A percentile compares a stretch with the other conserved stretches of the same genome.
Conservation (phyloP, 2,329 filamentous ascomycete genomes). For the Stemphylium beticola region DNA sequence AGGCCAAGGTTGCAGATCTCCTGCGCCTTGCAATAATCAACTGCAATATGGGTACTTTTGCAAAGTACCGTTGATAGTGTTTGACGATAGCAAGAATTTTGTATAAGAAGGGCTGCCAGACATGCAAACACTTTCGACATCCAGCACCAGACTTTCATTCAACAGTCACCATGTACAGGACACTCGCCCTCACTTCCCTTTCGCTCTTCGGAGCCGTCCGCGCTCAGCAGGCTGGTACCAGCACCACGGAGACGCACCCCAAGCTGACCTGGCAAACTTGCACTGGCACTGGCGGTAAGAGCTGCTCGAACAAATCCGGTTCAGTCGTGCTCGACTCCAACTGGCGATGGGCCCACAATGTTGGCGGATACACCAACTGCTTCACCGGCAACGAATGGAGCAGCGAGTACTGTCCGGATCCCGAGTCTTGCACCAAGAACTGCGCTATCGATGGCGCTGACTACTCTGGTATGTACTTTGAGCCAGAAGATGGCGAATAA, state of each 20-base stretch:
- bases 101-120: conserved; percentile 35
- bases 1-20: conserved; percentile 21
- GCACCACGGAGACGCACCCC: conserved; percentile 51
- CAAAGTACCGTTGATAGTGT: conserved; percentile 21
- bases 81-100: conserved; percentile 8
- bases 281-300: conserved; percentile 47
- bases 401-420: conserved; percentile 49
- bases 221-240: conserved; percentile 52
- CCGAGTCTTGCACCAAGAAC: conserved; percentile 47
- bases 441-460: conserved; percentile 54
- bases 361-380: conserved; percentile 56
- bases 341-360: conserved; percentile 59
- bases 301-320: conserved; percentile 47
- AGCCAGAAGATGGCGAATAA: background rate
- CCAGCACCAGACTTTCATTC: conserved; percentile 33
- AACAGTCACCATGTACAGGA: conserved; percentile 48
- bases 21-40: conserved; percentile 24
- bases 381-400: conserved; percentile 56
- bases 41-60: conserved; percentile 23
- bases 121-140: conserved; percentile 28
- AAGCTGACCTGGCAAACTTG: conserved; percentile 49
- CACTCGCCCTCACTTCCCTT: conserved; percentile 49
- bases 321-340: conserved; percentile 55
- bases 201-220: conserved; percentile 48
- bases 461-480: conserved; percentile 41